Percentiles rank a stretch among this genome's conserved stretches.
These are phyloP conservation scores for Geum urbanum DNA, from an alignment of 306 rosid species.

Conservation along the genomic window DNA sequence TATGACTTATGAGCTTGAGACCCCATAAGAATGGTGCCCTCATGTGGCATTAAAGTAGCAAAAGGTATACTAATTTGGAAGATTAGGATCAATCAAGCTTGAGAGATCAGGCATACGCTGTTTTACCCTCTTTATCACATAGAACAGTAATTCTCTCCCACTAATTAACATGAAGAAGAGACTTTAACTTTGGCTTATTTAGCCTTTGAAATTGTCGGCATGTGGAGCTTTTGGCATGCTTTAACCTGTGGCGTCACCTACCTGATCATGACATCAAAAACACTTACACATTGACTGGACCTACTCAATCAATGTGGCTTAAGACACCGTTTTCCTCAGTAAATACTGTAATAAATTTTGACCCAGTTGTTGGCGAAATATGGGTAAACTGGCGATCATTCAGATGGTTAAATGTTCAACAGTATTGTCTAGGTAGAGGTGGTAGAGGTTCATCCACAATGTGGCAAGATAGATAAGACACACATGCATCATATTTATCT, in stretches of 20 bases:
- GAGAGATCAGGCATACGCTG: not conserved
- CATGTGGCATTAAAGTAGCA: not conserved
- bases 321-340: not conserved
- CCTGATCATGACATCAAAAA: slow-evolving; percentile 1
- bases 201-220: slow-evolving; percentile 39
- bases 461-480: too few relatives aligned
- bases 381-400: not conserved
- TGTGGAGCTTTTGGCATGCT: slow-evolving; percentile 18
- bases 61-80: not conserved
- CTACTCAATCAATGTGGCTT: slow-evolving; percentile 14
- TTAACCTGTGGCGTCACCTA: slow-evolving; percentile 30
- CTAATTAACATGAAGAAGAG: not conserved
- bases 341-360: slow-evolving; percentile 19
- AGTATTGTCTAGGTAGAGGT: not conserved
- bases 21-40: not conserved
- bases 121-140: not conserved
- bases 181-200: not conserved
- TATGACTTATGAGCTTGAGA: not conserved
- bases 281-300: slow-evolving; percentile 17
- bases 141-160: slow-evolving; percentile 1
- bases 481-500: not conserved
- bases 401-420: not conserved
- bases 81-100: slow-evolving; percentile 4
- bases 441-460: not conserved
- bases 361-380: slow-evolving; percentile 10